Base-by-base conservation (phyloP, 1,284 basidiomycete genomes). In the Peniophora sp. region DNA sequence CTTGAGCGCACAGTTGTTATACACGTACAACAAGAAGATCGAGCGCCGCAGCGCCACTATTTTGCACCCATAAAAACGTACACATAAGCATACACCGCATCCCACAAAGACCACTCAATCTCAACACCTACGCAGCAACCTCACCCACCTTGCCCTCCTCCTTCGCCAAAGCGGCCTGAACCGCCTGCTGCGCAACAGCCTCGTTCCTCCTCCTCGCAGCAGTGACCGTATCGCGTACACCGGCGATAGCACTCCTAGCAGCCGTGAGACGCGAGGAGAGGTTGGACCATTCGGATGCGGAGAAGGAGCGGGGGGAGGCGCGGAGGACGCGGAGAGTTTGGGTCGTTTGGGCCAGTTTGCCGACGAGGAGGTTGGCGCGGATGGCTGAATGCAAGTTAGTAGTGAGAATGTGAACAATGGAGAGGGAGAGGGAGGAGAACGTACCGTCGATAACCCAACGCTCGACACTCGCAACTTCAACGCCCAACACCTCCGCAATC, bases 371-470 rank as follows among this genome's bases (percentile, higher is more conserved):
- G 47, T 87, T 84, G 3, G 84, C 80, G 56, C 91, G 89, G 63
- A 97, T 94, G 51, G 89, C 93, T 95, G 56, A 17, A 47, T 34
- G 25, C 50, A 14, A n/a, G n/a, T n/a, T n/a, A n/a, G n/a, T n/a
- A n/a, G n/a, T n/a, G n/a, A n/a, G n/a, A n/a, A n/a, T n/a, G n/a
- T 51, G 46, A 22, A 51, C 47, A 45, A 36, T 41, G 17, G 17
- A 20, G 8, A 52, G 16, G 35, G 34, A 23, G 22, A 47, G 35
- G 24, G 10, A 47, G 51, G 23, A 22, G 17, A 19, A 48, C 74
- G 52, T 63, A 93, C 92, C 88, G 67, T 96, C 92, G 60, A 96
- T 96, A 48, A 88, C 85, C 92, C 91, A 96, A 61, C 81, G 83
- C 66, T 97, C 94, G 24, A 97, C 91, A 53, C 92, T 76, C 25